Base-by-base conservation (phyloP, 2,329 filamentous ascomycete species). In the Mycogone perniciosa region DNA sequence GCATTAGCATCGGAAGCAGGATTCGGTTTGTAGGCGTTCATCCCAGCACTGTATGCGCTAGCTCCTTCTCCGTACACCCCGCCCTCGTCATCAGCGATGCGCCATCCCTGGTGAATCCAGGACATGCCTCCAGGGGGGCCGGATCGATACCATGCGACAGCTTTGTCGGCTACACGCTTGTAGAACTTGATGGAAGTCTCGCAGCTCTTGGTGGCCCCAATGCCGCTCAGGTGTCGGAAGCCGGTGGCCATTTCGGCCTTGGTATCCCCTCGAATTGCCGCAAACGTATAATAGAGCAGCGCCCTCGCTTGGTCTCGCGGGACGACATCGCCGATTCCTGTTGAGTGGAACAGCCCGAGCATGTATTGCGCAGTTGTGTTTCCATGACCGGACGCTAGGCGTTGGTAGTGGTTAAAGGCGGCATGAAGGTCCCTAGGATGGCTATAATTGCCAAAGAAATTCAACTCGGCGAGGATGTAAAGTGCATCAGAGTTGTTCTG, bases 11-110 rank as follows among this genome's bases (percentile, higher is more conserved):
- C 88, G 3, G 89, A 88, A 57, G 86, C 85, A 1, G 84, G 79
- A 50, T 83, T 82, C 20, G 84, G 81, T 56, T 84, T 84, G 61
- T 85, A 80, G 4, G 90, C 89, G 64, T 95, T 91, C 51, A 81
- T 77, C 4, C 93, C 93, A 0, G 93, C 86, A 64, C 90, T 96
- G 27, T 86, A 85, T 37, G 86, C 88, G 64, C 92, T 97, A 9
- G 93, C 93, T 4, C 93, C 95, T 69, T 96, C 89, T 43, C 93
- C 95, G 65, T 96, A 99, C 6, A 96, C 86, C 40, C 93, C 93
- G 6, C 93, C 95, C 31, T 85, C 75, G 44, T 96, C 89, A 62
- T 99, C 95, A 4, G 90, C 88, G 60, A 96, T 87, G 51, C 89
- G 82, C 71, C 88, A 95, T 6, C 86, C 82, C 63, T 96, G 87